phyloP scores from a whole-genome alignment of 2,329 filamentous ascomycete genomes.

The Trichoderma guizhouense region DNA sequence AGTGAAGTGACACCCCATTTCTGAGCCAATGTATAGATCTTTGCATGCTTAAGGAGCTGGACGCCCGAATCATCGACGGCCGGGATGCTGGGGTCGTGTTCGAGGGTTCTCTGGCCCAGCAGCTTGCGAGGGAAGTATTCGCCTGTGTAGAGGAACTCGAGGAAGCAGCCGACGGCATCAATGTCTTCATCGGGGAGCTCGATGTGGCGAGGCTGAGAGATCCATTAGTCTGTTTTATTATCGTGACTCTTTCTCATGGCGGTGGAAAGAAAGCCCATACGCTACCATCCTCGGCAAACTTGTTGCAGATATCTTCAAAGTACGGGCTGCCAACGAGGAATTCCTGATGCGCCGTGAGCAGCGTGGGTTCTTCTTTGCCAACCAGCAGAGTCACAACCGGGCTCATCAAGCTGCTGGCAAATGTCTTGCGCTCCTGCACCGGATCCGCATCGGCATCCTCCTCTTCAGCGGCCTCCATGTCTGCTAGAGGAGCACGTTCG shows the following conservation, averaged over 20 bases:
- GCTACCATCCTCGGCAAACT: constrained; percentile 58
- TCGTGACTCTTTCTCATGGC: neutral
- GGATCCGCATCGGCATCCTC: constrained; percentile 35
- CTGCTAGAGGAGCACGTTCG: constrained; percentile 41
- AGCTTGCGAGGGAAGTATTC: constrained; percentile 70
- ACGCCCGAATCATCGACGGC: constrained; percentile 72
- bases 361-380: constrained; percentile 58
- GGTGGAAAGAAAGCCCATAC: constrained; percentile 42
- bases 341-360: constrained; percentile 75
- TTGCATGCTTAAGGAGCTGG: constrained; percentile 83
- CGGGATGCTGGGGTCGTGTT: constrained; percentile 63
- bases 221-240: constrained; percentile 17
- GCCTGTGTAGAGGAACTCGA: constrained; percentile 41
- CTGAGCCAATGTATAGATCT: constrained; percentile 83
- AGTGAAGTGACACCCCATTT: constrained; percentile 68
- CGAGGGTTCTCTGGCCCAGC: constrained; percentile 62
- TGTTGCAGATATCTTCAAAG: constrained; percentile 61
- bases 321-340: constrained; percentile 72
- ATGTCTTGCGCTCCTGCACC: constrained; percentile 40
- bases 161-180: constrained; percentile 38
- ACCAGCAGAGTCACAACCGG: constrained; percentile 67
- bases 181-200: constrained; percentile 49
- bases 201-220: constrained; percentile 57
- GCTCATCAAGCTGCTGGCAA: constrained; percentile 61
- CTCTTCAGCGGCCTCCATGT: constrained; percentile 31